These are phyloP conservation scores for Dissophora globulifera DNA, from an alignment of 192 early-diverging fungal genomes.

Conservation along the genomic window DNA sequence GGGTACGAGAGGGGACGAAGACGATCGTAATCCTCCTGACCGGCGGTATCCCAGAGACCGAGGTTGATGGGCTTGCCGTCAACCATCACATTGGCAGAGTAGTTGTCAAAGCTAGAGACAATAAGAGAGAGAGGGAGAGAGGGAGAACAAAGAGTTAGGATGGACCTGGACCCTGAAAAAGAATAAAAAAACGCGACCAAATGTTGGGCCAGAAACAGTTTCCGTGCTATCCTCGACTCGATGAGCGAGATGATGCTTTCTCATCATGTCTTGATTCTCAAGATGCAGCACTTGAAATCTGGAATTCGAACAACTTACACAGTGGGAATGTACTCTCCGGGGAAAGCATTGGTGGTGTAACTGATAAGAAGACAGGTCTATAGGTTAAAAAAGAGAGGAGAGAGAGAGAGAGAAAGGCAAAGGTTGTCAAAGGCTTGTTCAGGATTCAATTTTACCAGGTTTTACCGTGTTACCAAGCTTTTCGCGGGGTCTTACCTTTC, in stretches of 20 bases:
- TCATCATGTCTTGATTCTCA: too few species aligned
- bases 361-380: conserved; percentile 98
- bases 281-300: too few species aligned
- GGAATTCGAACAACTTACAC: conserved; percentile 88
- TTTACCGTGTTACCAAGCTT: too few species aligned
- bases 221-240: too few species aligned
- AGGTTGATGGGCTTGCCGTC: conserved; percentile 98
- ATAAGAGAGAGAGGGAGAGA: conserved; percentile 1
- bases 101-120: conserved; percentile 90
- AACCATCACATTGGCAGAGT: conserved; percentile 99
- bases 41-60: conserved; percentile 98
- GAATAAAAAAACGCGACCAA: too few species aligned
- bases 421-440: too few species aligned
- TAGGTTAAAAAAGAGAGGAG: not conserved
- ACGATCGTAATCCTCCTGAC: conserved; percentile 99
- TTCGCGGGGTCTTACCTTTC: conserved; percentile 43
- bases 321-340: conserved; percentile 99
- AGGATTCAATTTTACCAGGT: too few species aligned
- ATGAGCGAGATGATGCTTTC: too few species aligned
- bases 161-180: not conserved
- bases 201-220: too few species aligned
- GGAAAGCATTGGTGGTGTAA: conserved; percentile 99
- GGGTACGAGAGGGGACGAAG: conserved; percentile 97
- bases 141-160: not conserved
- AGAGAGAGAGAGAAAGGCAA: too few species aligned